Evolutionary conservation across 176 grass and related monocot genomes (phyloP).

Genomic region (Alloteropsis semialata): DNA sequence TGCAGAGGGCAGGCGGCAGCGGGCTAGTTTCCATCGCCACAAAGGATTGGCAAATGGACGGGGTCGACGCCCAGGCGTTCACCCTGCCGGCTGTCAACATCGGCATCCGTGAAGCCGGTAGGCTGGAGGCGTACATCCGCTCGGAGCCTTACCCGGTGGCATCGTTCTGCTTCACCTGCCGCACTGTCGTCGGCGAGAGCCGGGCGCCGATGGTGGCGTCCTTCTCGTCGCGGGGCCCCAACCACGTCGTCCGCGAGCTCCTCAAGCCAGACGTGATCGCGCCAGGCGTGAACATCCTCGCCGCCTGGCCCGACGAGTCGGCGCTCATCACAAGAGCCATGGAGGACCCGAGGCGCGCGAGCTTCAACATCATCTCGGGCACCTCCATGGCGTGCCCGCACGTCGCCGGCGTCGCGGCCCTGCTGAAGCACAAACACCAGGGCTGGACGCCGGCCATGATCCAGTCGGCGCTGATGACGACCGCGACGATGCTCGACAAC

Average conservation of each 20-base stretch:
- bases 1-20: not conserved
- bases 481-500: conserved; percentile 29
- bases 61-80: not conserved
- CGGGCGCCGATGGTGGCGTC: conserved; percentile 5
- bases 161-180: not conserved
- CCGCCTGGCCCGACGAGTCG: not conserved
- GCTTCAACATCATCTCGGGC: conserved; percentile 23
- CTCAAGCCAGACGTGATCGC: conserved; percentile 35
- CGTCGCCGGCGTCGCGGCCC: conserved; percentile 36
- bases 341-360: not conserved
- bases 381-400: conserved; percentile 62
- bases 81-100: conserved; percentile 20
- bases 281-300: conserved; percentile 15
- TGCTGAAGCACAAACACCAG: conserved; percentile 6
- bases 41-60: not conserved
- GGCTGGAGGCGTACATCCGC: not conserved
- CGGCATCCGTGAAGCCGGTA: not conserved
- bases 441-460: conserved; percentile 46
- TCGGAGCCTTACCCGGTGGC: not conserved
- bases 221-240: conserved; percentile 28
- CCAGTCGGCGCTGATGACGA: conserved; percentile 42
- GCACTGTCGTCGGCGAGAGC: conserved; percentile 11
- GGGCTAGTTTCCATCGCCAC: not conserved
- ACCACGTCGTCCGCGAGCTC: not conserved
- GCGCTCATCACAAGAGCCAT: too few relatives aligned